phyloP scores from a whole-genome alignment of 1,284 basidiomycete genomes.

The Ceratobasidium sp. region DNA sequence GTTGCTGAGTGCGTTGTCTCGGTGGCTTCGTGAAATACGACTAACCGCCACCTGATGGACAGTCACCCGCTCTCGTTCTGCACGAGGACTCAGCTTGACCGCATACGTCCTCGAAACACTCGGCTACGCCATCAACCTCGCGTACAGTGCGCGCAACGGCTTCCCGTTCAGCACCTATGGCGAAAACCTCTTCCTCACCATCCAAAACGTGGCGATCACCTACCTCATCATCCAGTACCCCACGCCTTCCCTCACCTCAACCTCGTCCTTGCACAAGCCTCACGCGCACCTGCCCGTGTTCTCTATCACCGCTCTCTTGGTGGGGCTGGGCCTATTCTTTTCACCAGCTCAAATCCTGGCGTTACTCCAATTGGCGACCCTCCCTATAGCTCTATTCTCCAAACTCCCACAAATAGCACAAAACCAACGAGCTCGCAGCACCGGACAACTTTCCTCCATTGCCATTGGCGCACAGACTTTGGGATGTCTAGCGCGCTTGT shows the following conservation, averaged over 20 bases:
- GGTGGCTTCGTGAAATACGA: not conserved
- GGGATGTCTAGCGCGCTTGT: conserved; percentile 88
- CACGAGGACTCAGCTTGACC: conserved; percentile 82
- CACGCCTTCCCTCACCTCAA: conserved; percentile 55
- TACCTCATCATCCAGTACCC: conserved; percentile 78
- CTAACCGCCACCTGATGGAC: conserved; percentile 7
- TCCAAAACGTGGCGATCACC: conserved; percentile 86
- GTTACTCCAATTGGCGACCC: conserved; percentile 77
- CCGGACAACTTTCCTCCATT: conserved; percentile 90
- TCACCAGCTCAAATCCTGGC: conserved; percentile 67
- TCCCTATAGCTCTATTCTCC: conserved; percentile 84
- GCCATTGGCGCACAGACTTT: conserved; percentile 84
- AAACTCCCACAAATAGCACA: conserved; percentile 89
- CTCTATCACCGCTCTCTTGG: conserved; percentile 57
- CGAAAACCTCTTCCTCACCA: conserved; percentile 88
- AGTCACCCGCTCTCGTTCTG: conserved; percentile 75
- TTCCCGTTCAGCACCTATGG: conserved; percentile 97
- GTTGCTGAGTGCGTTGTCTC: conserved; percentile 67
- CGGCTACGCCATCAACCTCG: conserved; percentile 85
- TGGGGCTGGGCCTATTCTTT: conserved; percentile 62
- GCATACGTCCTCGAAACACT: conserved; percentile 87
- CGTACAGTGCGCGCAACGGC: conserved; percentile 83
- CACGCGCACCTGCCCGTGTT: conserved; percentile 54
- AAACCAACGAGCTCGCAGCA: conserved; percentile 77
- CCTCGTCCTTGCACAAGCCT: conserved; percentile 49